phyloP scores from a whole-genome alignment of 176 grass and related monocot species.

The Avena atlantica region DNA sequence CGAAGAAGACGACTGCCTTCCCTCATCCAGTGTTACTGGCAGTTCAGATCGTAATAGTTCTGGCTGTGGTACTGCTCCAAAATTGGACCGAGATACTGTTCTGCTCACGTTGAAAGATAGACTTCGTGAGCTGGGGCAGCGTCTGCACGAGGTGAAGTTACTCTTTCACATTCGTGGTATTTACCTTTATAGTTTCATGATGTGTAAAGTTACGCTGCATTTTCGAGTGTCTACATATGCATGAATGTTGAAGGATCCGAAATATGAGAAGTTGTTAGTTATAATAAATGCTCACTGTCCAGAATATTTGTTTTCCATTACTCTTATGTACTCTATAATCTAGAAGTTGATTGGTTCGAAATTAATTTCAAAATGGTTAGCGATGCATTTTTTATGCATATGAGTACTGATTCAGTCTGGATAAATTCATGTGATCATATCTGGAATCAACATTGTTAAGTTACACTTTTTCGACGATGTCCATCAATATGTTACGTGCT shows the following conservation, averaged over 20 bases:
- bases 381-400: neutral
- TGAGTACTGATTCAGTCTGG: neutral
- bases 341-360: conserved; percentile 22
- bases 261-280: conserved; percentile 26
- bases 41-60: conserved; percentile 45
- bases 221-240: neutral
- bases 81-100: conserved; percentile 53
- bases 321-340: conserved; percentile 8
- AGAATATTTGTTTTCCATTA: conserved; percentile 8
- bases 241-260: neutral
- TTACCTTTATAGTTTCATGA: neutral
- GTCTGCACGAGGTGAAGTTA: conserved; percentile 65
- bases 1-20: conserved; percentile 44
- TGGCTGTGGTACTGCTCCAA: conserved; percentile 53
- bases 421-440: conserved; percentile 3
- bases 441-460: conserved; percentile 27
- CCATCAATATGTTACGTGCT: neutral
- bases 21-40: conserved; percentile 50
- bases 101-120: conserved; percentile 65
- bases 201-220: conserved; percentile 28
- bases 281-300: neutral
- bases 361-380: conserved; percentile 16
- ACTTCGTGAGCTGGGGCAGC: conserved; percentile 68
- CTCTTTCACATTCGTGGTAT: neutral
- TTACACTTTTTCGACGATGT: neutral